phyloP scores from a whole-genome alignment of 169 alveolate species.

The Theileria equi region DNA sequence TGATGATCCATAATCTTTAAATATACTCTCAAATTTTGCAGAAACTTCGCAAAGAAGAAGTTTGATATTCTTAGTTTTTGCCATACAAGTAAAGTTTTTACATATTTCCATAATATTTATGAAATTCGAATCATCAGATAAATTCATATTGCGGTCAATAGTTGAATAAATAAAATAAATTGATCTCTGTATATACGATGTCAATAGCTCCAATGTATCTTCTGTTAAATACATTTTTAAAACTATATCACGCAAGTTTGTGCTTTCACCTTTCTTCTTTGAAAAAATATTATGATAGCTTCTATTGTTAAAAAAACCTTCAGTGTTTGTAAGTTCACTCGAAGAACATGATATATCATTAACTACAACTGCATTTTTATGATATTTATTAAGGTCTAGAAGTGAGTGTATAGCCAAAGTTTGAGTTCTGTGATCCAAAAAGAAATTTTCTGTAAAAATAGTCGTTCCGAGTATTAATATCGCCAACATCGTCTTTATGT shows the following conservation, averaged over 20 bases:
- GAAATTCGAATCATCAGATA: slow-evolving; percentile 31
- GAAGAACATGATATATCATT: slow-evolving; percentile 3
- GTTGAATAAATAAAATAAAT: slow-evolving; percentile 6
- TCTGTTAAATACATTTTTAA: no score
- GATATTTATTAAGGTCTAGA: slow-evolving; percentile 23
- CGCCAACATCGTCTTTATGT: slow-evolving; percentile 26
- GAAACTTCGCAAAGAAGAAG: slow-evolving; percentile 32
- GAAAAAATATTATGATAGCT: slow-evolving; percentile 25
- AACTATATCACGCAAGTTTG: no score
- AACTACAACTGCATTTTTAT: not conserved
- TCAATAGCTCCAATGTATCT: no score
- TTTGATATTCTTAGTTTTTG: slow-evolving; percentile 4
- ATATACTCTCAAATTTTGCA: slow-evolving; percentile 24
- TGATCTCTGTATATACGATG: not conserved
- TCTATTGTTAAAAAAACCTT: slow-evolving; percentile 43
- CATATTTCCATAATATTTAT: slow-evolving; percentile 28
- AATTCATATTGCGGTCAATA: slow-evolving; percentile 10
- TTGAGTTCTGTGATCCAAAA: slow-evolving; percentile 8
- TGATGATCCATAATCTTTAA: slow-evolving; percentile 18
- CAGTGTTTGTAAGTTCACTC: slow-evolving; percentile 16
- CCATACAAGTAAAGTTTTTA: slow-evolving; percentile 1
- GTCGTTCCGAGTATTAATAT: slow-evolving; percentile 28
- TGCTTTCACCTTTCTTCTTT: slow-evolving; percentile 16
- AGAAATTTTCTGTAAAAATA: slow-evolving; percentile 11
- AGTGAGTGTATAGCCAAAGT: slow-evolving; percentile 33